Conservation (phyloP, 169 alveolate species). For the Cryptosporidium xiaoi region DNA sequence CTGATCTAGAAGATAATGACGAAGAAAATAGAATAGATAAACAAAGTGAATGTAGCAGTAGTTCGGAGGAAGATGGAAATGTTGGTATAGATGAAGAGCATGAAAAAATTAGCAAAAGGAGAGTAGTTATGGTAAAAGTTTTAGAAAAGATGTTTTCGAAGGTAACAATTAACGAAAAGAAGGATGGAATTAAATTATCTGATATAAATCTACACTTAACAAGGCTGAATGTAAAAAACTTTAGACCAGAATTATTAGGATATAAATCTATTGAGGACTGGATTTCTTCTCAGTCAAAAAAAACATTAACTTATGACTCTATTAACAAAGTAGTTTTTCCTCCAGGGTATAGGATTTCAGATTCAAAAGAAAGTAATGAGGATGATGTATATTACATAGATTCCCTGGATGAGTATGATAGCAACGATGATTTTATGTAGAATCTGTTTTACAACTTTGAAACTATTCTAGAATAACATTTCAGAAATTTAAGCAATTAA, state of each 20-base stretch:
- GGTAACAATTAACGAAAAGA: conserved; percentile 14
- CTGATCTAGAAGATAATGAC: neutral
- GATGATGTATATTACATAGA: conserved; percentile 51
- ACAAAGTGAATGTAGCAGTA: neutral
- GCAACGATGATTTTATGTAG: conserved; percentile 9
- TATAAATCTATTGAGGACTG: conserved; percentile 59
- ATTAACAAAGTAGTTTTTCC: conserved; percentile 26
- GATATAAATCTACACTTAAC: conserved; percentile 32
- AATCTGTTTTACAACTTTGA: neutral
- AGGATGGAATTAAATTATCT: conserved; percentile 29
- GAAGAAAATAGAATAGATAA: neutral
- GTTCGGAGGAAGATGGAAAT: neutral
- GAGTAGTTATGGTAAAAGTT: conserved; percentile 64
- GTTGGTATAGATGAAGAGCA: conserved; percentile 32
- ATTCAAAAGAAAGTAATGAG: conserved; percentile 8
- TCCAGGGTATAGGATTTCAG: conserved; percentile 36
- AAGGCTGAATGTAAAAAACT: conserved; percentile 36
- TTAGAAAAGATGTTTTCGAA: conserved; percentile 56
- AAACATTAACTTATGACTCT: conserved; percentile 35
- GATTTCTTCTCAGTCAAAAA: conserved; percentile 37
- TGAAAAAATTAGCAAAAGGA: conserved; percentile 16
- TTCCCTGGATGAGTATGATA: conserved; percentile 17
- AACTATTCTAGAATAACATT: no score
- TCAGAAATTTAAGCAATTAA: no score
- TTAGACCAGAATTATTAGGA: conserved; percentile 63